Evolutionary conservation across 495 filamentous ascomycete genomes (phyloP).

Genomic region (Diplogelasinospora grovesii): DNA sequence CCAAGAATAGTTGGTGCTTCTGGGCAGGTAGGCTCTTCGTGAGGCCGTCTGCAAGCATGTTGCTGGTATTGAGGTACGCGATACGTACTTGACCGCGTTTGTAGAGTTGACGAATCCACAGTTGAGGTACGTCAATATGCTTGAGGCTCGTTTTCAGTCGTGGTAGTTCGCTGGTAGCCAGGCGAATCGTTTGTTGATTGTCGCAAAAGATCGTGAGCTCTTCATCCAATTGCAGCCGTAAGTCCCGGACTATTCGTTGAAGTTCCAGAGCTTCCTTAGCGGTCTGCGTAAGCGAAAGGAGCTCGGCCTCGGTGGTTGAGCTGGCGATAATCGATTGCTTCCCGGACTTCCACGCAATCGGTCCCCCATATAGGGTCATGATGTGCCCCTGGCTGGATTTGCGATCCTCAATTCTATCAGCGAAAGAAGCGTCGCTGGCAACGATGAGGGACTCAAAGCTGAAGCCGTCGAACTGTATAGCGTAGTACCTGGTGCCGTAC

Average conservation of each 20-base stretch:
- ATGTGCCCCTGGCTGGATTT: background rate
- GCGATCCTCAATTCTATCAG: background rate
- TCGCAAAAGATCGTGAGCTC: background rate
- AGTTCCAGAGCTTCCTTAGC: background rate
- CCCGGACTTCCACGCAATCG: background rate
- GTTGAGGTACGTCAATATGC: background rate
- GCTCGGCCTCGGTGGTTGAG: background rate
- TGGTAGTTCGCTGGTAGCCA: background rate
- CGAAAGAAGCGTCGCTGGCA: background rate
- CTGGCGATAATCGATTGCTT: conserved; percentile 1
- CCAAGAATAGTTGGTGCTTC: too few relatives aligned
- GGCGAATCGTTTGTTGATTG: background rate
- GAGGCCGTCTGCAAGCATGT: background rate
- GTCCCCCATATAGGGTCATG: conserved; percentile 1
- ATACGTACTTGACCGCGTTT: background rate
- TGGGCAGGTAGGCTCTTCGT: conserved; percentile 1
- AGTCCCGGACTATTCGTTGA: background rate
- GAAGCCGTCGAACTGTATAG: background rate
- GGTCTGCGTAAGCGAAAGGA: background rate
- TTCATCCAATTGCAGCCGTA: background rate
- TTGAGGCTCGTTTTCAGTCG: background rate
- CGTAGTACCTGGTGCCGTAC: background rate
- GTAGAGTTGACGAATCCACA: background rate
- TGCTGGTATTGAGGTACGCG: background rate
- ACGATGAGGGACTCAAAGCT: background rate